Evolutionary conservation across 495 filamentous ascomycete species (phyloP), one percentile per base, ranked within the genome.

Genomic region (Neurospora sp.): DNA sequence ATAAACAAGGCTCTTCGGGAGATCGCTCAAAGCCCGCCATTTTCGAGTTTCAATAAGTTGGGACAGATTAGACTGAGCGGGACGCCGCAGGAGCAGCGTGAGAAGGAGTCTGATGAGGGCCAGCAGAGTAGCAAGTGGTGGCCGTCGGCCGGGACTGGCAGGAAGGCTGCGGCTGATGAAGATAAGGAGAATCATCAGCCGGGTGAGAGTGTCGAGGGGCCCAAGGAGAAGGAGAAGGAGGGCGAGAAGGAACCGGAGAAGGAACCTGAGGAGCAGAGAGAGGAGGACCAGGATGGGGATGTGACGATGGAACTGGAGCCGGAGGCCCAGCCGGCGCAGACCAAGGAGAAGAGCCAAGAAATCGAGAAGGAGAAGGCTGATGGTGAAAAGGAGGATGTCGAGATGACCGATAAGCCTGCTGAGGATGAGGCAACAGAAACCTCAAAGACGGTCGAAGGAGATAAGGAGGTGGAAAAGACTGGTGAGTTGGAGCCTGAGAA

Each of bases 1-100:
- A 87, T 87, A n/a, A 78, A 83, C 37, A 84, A 85, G 74, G 82
- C 82, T 1, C 79, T 85, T 74, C 75, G 76, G 62, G 84, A 86
- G 66, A 77, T 84, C n/a, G 83, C 82, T 69, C 74, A 81, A 8
- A 39, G 77, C 16, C 4, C 72, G 6, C 27, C 54, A 4, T 14
- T 66, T 4, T 66, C 54, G 27, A 66, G 14, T 66, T 37, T 31
- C 54, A 66, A 66, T 0, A 66, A 37, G 27, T 9, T 35, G 54
- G 54, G 54, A 35, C 54, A 66, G 14, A 66, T 66, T 0, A 35
- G 54, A 9, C 27, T 66, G 54, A 66, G 54, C 54, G 54, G 54
- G 31, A 66, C 54, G n/a, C 71, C 71, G 59, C 59, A 66, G 42
- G 41, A 73, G 73, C 69, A 73, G 46, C 72, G 44, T 70, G 71